Conservation (phyloP, 1,139 yeast species). For the Taphrina wiesneri region DNA sequence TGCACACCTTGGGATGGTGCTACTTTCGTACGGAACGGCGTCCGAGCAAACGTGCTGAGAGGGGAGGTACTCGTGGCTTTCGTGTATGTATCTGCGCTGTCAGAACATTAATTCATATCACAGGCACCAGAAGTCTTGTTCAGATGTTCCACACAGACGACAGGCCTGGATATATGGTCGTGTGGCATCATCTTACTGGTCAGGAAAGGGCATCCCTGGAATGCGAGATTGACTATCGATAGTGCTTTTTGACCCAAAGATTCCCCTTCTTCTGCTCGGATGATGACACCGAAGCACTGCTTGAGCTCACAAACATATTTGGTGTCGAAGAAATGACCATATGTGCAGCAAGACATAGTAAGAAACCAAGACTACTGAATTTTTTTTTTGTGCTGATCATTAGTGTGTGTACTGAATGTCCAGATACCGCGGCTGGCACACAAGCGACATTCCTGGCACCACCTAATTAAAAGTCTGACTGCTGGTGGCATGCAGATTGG, state of each 20-base stretch:
- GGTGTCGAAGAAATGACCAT: slow-evolving; percentile 35
- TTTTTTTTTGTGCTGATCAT: background rate
- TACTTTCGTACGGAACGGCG: slow-evolving; percentile 45
- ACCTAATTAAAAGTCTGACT: slow-evolving; percentile 6
- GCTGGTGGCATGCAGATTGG: background rate
- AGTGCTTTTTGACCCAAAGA: slow-evolving; percentile 59
- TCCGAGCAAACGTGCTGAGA: slow-evolving; percentile 57
- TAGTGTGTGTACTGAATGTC: slow-evolving; percentile 17
- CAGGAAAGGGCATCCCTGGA: background rate
- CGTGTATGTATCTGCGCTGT: slow-evolving; percentile 43
- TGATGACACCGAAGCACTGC: slow-evolving; percentile 35
- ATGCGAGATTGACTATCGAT: background rate
- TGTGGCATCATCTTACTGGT: slow-evolving; percentile 66
- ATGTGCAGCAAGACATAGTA: slow-evolving; percentile 36
- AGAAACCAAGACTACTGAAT: background rate
- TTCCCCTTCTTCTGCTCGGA: slow-evolving; percentile 44
- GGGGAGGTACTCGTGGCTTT: slow-evolving; percentile 84
- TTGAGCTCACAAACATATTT: slow-evolving; percentile 35
- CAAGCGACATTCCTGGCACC: slow-evolving; percentile 14
- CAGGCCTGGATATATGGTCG: slow-evolving; percentile 74
- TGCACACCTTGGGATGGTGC: slow-evolving; percentile 3
- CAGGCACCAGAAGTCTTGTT: slow-evolving; percentile 72
- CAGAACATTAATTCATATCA: background rate
- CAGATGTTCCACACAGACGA: slow-evolving; percentile 70
- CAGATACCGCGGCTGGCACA: background rate